Evolutionary conservation across 495 filamentous ascomycete genomes (phyloP).

Genomic region (Aspergillus homomorphus): DNA sequence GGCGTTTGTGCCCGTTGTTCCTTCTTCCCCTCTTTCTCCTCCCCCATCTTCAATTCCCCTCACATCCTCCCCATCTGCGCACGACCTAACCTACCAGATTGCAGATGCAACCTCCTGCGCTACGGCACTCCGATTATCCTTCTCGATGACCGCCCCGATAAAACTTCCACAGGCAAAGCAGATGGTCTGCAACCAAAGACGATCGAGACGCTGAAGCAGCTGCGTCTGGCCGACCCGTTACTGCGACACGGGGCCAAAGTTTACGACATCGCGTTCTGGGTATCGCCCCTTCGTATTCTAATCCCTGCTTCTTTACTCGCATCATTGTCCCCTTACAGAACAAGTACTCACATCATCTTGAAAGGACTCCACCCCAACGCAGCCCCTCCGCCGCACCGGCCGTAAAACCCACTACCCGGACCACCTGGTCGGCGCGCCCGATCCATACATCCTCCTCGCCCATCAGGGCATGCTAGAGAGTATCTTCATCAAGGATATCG

Average conservation of each 20-base stretch:
- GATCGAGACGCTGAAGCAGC: conserved; percentile 68
- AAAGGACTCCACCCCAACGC: conserved; percentile 53
- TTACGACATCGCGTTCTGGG: conserved; percentile 72
- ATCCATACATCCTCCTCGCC: conserved; percentile 68
- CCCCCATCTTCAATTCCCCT: neutral
- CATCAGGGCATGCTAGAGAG: conserved; percentile 75
- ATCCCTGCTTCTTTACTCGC: too few relatives aligned
- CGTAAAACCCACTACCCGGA: conserved; percentile 69
- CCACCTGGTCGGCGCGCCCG: conserved; percentile 64
- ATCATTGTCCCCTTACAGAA: neutral
- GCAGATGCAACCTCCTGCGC: conserved; percentile 60
- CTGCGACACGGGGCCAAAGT: conserved; percentile 61
- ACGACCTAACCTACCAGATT: neutral
- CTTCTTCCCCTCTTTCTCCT: neutral
- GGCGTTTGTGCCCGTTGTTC: conserved; percentile 42
- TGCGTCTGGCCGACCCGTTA: conserved; percentile 61
- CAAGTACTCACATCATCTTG: too few relatives aligned
- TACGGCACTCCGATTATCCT: conserved; percentile 67
- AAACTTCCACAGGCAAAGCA: conserved; percentile 68
- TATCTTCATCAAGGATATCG: conserved; percentile 62
- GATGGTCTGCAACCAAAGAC: conserved; percentile 80
- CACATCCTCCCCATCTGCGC: conserved; percentile 1
- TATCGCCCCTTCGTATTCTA: too few relatives aligned
- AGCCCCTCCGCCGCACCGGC: conserved; percentile 57
- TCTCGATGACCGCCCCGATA: conserved; percentile 67